Evolutionary conservation across 2,329 filamentous ascomycete species (phyloP), one percentile per base, ranked within the genome.

Genomic region (Alternaria brassicae): DNA sequence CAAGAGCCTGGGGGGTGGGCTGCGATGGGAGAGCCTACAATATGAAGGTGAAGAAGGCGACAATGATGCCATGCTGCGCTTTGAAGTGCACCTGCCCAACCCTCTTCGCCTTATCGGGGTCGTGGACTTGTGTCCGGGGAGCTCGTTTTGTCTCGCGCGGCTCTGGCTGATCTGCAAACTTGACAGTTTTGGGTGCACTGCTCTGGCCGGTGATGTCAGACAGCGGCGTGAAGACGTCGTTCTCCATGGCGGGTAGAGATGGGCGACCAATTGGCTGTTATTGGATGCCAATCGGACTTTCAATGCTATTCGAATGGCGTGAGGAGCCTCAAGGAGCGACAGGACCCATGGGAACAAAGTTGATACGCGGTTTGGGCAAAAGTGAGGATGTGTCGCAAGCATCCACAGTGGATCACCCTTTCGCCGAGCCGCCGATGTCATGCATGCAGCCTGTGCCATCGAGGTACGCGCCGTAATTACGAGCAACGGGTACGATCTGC

Each of bases 31-130:
- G 36, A 53, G 32, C 69, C 50, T 80, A 86, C 75, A 91, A 79
- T 74, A 93, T 80, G 82, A 89, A 88, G 37, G 83, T 74, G 82
- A 92, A 91, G 76, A 93, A 91, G 36, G 82, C 86, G 32, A 88
- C 80, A 12, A 85, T 68, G 40, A 85, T 76, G 27, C 79, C 79
- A 75, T 85, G 83, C 23, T 81, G 77, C 44, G 82, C 81, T 65
- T 84, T 85, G 79, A 85, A 86, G 55, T 80, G 79, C 19, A 83
- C 73, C 56, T 82, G 78, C 39, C 78, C 78, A 58, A 75, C 73
- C 67, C 80, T 81, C 57, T 79, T 77, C 37, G 70, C 72, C 36
- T 68, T 68, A 53, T 68, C 63, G 13, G 72, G 58, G 19, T 64
- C 61, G 19, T 52, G 45, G 5, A 56, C 59, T 8, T 23, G 55